These are phyloP conservation scores for Eucalyptus leucophloia DNA, from an alignment of 345 rosid species.

Conservation along the genomic window DNA sequence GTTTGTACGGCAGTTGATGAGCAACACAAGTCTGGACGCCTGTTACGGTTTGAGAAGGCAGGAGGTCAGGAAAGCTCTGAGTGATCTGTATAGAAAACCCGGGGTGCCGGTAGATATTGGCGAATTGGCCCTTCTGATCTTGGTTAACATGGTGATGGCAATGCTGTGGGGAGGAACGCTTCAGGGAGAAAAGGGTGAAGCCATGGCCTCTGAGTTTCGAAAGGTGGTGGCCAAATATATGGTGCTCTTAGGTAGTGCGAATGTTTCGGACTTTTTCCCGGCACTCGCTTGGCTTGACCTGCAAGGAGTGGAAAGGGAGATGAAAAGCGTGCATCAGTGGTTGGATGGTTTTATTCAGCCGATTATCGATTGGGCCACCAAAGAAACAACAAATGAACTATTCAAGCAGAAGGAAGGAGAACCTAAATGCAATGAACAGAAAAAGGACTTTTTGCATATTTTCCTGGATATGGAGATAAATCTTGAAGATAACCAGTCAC, in stretches of 20 bases:
- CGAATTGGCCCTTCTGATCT: neutral
- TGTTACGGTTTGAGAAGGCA: slow-evolving; percentile 4
- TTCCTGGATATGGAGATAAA: neutral
- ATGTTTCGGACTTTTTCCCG: slow-evolving; percentile 34
- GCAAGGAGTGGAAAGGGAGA: slow-evolving; percentile 18
- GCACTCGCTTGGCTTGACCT: slow-evolving; percentile 24
- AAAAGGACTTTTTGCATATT: neutral
- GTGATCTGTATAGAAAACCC: neutral
- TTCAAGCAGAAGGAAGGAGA: neutral
- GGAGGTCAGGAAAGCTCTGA: slow-evolving; percentile 2
- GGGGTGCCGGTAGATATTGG: slow-evolving; percentile 13
- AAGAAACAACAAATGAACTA: neutral
- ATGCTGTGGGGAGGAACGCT: slow-evolving; percentile 28
- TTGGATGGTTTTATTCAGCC: slow-evolving; percentile 3
- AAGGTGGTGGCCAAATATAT: neutral
- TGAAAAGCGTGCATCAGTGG: neutral
- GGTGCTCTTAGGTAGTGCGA: slow-evolving; percentile 10
- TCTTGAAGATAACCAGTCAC: neutral
- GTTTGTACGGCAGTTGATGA: slow-evolving; percentile 19
- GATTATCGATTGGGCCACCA: slow-evolving; percentile 1
- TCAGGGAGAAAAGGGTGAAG: neutral
- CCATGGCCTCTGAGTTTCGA: neutral
- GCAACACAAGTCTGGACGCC: slow-evolving; percentile 13
- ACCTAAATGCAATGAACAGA: neutral
- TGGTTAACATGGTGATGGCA: neutral